These are phyloP conservation scores for Ceratocystis diversiconidia DNA, from an alignment of 2,329 filamentous ascomycete species.

Conservation along the genomic window DNA sequence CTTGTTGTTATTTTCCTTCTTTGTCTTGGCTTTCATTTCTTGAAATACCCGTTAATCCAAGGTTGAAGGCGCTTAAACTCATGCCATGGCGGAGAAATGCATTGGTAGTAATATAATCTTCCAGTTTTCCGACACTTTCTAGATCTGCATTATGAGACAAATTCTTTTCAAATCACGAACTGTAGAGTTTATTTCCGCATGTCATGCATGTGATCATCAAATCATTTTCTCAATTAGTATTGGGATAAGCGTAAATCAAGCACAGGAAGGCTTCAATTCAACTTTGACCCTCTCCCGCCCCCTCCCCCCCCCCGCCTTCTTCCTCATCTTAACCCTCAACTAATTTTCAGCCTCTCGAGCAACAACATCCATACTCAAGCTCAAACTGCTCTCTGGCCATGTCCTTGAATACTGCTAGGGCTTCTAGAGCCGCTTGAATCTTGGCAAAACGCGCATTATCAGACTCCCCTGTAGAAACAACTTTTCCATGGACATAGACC, in stretches of 20 bases:
- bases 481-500: slow-evolving; percentile 58
- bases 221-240: background rate
- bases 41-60: too few species aligned
- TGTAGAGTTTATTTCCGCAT: background rate
- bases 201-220: slow-evolving; percentile 1
- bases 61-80: too few species aligned
- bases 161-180: background rate
- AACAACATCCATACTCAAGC: slow-evolving; percentile 48
- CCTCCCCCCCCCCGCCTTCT: background rate
- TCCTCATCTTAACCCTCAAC: slow-evolving; percentile 16
- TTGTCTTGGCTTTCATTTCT: too few species aligned
- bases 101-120: too few species aligned
- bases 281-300: background rate
- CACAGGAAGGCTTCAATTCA: too few species aligned
- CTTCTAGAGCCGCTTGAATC: slow-evolving; percentile 46
- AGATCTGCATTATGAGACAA: background rate
- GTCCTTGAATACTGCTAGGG: slow-evolving; percentile 34
- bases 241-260: background rate
- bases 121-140: background rate
- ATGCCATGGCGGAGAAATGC: too few species aligned
- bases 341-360: slow-evolving; percentile 26
- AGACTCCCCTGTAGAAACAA: slow-evolving; percentile 47
- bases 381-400: slow-evolving; percentile 44
- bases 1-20: background rate
- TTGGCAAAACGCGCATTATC: slow-evolving; percentile 62